Percentiles rank a stretch among this genome's conserved stretches.
phyloP scores from a whole-genome alignment of 2,329 filamentous ascomycete species.

The Fusarium sp. region DNA sequence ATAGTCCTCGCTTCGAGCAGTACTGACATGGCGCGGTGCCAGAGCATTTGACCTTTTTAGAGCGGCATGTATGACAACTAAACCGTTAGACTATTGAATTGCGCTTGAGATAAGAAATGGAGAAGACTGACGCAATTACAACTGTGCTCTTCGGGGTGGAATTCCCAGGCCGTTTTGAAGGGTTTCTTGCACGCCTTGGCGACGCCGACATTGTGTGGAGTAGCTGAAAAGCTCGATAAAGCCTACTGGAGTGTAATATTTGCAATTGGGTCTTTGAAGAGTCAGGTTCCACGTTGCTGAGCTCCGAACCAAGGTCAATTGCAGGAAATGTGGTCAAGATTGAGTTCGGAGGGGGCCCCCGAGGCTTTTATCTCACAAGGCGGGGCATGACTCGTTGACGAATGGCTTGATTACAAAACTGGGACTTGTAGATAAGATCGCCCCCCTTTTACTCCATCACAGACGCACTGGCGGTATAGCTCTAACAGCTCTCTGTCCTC shows the following conservation, averaged over 20 bases:
- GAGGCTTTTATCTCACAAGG: neutral
- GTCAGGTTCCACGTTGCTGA: neutral
- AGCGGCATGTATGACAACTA: neutral
- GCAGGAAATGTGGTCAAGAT: neutral
- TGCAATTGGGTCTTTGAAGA: neutral
- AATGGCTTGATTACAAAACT: neutral
- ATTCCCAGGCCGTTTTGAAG: neutral
- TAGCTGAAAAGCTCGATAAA: neutral
- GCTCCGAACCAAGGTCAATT: neutral
- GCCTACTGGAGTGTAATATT: neutral
- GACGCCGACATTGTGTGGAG: neutral
- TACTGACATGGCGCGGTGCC: neutral
- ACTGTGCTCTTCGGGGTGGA: neutral
- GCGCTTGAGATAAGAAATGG: neutral
- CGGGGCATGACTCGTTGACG: neutral
- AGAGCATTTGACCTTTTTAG: neutral
- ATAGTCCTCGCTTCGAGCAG: neutral
- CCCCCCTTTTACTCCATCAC: neutral
- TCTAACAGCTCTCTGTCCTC: conserved; percentile 6
- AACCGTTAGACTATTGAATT: neutral
- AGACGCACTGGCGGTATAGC: conserved; percentile 9
- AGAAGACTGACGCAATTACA: neutral
- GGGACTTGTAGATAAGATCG: neutral
- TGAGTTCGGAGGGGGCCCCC: neutral
- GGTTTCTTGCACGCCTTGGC: neutral